Evolutionary conservation across 805 yeast species (phyloP), one percentile per base, ranked within the genome.

Genomic region (Scheffersomyces ergatensis): DNA sequence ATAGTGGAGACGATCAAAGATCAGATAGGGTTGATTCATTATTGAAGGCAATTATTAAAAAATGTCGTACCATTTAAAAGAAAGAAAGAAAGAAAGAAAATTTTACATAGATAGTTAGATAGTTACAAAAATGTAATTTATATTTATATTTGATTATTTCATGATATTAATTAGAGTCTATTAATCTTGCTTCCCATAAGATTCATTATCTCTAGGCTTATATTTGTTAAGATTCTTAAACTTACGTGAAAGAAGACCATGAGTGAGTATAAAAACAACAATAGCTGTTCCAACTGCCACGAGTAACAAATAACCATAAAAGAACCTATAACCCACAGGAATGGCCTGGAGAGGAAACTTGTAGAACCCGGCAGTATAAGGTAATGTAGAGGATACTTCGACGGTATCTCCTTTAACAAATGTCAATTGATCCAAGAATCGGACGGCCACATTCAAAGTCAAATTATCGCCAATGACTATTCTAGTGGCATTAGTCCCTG

Each of bases 401-500:
- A 37, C 34, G 16, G 43, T 37, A 16, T 26, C 17, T 18, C 40
- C 24, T 7, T 40, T 38, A 11, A 39, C 38, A 12, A 51, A 42
- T 12, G 33, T 25, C 34, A 63, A 51, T 33, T 51, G 49, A 36
- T 63, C 63, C 37, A 65, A 52, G 92, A 92, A 85, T 42, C 77
- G 67, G 15, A 78, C 74, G 20, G 82, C 78, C 45, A 85, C 70
- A 37, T 68, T 71, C 24, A 85, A 55, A 8, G 83, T 72, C 40
- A 85, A 63, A 20, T 63, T 58, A 50, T 82, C 85, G 15, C 89
- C 90, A 55, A 85, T 85, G 15, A 81, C 80, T 29, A 75, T 71
- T 44, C 85, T 70, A 2, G 83, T 73, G 3, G 82, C 74, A 50
- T 80, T 77, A 6, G 78, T 69, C n/a, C 85, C 78, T 5, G 85